Base-by-base conservation (phyloP, 306 rosid species). In the Trifolium pratense region DNA sequence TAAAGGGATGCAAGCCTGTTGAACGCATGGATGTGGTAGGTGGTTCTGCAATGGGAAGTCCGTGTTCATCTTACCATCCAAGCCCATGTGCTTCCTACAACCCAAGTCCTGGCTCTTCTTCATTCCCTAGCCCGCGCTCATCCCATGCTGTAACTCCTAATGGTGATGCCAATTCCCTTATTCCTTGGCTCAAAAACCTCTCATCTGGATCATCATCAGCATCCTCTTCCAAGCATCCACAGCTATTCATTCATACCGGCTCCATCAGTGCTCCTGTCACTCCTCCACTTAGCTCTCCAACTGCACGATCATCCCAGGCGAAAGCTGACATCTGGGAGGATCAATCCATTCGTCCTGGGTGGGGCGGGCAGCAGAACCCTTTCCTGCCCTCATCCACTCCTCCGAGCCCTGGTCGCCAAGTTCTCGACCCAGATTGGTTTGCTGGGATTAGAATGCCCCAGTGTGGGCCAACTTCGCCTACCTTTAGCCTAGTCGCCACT, bases 211-310 rank as follows among this genome's bases (percentile, higher is more conserved):
- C 92, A 51, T 92, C 96, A 9, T 88, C 91, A 16, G 89, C 91
- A 46, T 81, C 92, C 73, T 90, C 96, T 53, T 86, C 97, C 57
- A 89, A 90, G 82, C 81, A 81, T 42, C 87, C 92, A 0, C 83
- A 88, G 67, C 86, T 79, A 42, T 86, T 82, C 66, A 86, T 84
- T 55, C 91, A 77, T 46, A 78, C 75, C 5, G 97, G 96, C 61
- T 89, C 97, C 64, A 89, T 87, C 77, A 93, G 89, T 56, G 98
- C 97, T 31, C 97, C 97, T 12, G 93, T 93, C 74, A 93, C 97
- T 49, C 97, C 98, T 83, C 97, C 98, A 43, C 62, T 87, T 77
- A 93, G 93, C 84, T 93, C 98, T 64, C 98, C 96, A 66, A 86
- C 97, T 25, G 91, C 90, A 52, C 68, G 92, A 72, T 84, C 92